phyloP scores from a whole-genome alignment of 2,329 filamentous ascomycete genomes.

The Calonectria ilicicola region DNA sequence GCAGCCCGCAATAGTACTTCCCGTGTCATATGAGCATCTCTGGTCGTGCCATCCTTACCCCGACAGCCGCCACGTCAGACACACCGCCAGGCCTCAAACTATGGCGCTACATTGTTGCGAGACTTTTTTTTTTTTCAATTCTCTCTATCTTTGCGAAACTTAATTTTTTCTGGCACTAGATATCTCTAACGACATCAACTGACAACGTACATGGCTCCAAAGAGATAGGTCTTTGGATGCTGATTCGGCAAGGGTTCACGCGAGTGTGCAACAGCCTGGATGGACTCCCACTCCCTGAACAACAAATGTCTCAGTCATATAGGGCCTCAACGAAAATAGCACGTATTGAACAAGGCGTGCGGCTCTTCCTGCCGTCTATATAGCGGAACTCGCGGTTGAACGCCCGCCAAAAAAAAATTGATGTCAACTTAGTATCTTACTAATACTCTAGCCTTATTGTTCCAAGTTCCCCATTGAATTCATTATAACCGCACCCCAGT shows the following conservation, averaged over 20 bases:
- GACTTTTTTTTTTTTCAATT: neutral
- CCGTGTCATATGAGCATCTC: slow-evolving; percentile 4
- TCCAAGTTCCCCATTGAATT: slow-evolving; percentile 45
- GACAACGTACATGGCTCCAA: neutral
- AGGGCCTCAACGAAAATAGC: neutral
- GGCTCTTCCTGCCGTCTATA: neutral
- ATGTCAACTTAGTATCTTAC: neutral
- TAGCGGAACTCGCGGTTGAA: neutral
- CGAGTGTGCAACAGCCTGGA: neutral
- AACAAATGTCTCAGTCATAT: neutral
- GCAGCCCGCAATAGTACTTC: neutral
- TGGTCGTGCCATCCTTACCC: slow-evolving; percentile 1
- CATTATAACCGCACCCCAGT: slow-evolving; percentile 49
- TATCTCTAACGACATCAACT: neutral
- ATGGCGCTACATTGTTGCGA: neutral
- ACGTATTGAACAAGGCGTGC: neutral
- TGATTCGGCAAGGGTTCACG: neutral
- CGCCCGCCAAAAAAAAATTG: too few species aligned
- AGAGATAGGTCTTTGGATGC: neutral
- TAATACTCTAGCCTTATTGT: slow-evolving; percentile 23
- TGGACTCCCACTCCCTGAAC: neutral
- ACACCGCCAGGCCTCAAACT: slow-evolving; percentile 4
- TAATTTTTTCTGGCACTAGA: neutral
- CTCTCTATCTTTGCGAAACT: neutral
- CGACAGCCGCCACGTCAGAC: slow-evolving; percentile 1